Conservation (phyloP, 2,329 filamentous ascomycete species). For the Fusarium annulatum region DNA sequence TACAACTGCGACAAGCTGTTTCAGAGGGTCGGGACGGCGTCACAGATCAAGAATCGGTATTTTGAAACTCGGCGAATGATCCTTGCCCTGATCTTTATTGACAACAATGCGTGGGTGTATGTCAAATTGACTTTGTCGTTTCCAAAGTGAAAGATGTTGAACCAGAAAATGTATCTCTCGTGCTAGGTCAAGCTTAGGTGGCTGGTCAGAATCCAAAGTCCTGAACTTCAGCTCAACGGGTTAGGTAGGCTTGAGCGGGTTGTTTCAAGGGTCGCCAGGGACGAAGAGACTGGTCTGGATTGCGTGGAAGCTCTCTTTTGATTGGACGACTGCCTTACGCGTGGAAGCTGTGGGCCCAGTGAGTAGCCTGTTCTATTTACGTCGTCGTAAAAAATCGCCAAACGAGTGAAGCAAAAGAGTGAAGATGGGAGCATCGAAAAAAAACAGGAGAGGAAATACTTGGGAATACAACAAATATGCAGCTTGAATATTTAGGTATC, state of each 20-base stretch:
- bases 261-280: conserved; percentile 33
- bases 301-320: conserved; percentile 36
- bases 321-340: conserved; percentile 35
- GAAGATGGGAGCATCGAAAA: not conserved
- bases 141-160: conserved; percentile 4
- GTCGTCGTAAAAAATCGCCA: conserved; percentile 1
- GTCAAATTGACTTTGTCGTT: not conserved
- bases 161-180: conserved; percentile 14
- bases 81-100: not conserved
- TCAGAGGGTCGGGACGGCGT: conserved; percentile 19
- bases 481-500: not conserved
- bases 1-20: conserved; percentile 23
- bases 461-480: not conserved
- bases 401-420: conserved; percentile 1
- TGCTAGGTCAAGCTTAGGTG: conserved; percentile 21
- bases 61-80: not conserved
- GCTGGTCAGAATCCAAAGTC: conserved; percentile 29
- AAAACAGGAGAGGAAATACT: conserved; percentile 6
- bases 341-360: conserved; percentile 34
- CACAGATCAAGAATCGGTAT: conserved; percentile 9
- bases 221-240: conserved; percentile 19
- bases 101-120: not conserved
- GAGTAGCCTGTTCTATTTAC: conserved; percentile 7
- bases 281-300: conserved; percentile 31
- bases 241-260: not conserved